Evolutionary conservation across 2,329 filamentous ascomycete genomes (phyloP).

Genomic region (Aureobasidium sp.): DNA sequence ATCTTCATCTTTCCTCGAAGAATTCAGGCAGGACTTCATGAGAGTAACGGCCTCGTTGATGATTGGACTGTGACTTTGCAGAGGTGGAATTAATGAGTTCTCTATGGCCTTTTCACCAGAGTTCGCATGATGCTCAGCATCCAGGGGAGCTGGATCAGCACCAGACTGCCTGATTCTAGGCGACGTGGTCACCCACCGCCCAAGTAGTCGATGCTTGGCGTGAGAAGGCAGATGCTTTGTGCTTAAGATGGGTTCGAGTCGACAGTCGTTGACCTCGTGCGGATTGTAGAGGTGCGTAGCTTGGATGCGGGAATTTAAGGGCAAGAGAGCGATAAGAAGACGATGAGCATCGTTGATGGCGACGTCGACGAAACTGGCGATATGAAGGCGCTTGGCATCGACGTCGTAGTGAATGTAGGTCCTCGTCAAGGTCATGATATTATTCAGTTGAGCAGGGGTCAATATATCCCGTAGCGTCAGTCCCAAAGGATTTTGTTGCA

Average conservation of each 20-base stretch:
- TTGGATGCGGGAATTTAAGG: not conserved
- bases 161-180: not conserved
- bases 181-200: not conserved
- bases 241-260: not conserved
- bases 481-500: not conserved
- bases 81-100: not conserved
- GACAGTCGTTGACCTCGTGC: not conserved
- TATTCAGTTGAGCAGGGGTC: not conserved
- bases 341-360: slow-evolving; percentile 15
- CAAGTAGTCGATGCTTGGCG: not conserved
- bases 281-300: not conserved
- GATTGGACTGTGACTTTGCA: not conserved
- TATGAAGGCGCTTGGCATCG: slow-evolving; percentile 1
- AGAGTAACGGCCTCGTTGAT: not conserved
- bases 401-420: not conserved
- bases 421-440: slow-evolving; percentile 13
- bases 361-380: slow-evolving; percentile 12
- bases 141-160: not conserved
- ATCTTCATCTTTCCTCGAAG: not conserved
- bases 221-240: not conserved
- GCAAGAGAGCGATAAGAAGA: slow-evolving; percentile 9
- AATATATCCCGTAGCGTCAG: not conserved
- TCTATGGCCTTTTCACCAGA: not conserved
- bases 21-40: not conserved
- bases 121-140: not conserved